Percentiles rank a stretch among this genome's conserved stretches.
Evolutionary conservation across 2,329 filamentous ascomycete species (phyloP).

Genomic region (Verticillium nonalfalfae): DNA sequence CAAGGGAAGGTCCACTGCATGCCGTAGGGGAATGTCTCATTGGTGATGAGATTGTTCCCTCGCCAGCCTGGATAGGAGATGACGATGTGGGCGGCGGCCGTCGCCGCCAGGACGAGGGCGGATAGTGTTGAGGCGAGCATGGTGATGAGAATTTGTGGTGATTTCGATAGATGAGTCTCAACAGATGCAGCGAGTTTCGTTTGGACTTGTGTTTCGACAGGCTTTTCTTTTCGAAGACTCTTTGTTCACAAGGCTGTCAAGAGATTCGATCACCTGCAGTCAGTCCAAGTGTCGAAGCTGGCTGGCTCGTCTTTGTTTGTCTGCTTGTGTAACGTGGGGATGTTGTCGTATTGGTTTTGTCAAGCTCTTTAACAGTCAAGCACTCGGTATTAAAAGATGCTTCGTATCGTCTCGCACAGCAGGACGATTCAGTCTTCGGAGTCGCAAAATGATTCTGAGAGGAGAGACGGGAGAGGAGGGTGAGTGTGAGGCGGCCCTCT

Average conservation of each 20-base stretch:
- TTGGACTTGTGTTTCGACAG: neutral
- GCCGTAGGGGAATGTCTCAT: conserved; percentile 74
- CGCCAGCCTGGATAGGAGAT: conserved; percentile 82
- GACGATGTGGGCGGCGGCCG: conserved; percentile 67
- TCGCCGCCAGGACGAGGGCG: conserved; percentile 35
- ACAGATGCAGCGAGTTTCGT: neutral
- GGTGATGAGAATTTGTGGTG: conserved; percentile 12
- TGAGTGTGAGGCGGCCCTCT: neutral
- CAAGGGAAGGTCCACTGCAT: conserved; percentile 97
- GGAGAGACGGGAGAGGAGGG: conserved; percentile 6
- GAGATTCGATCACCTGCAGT: neutral
- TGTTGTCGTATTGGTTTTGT: neutral
- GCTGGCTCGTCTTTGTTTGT: neutral
- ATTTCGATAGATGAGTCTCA: neutral
- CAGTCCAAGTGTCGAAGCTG: neutral
- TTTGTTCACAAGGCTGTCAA: neutral
- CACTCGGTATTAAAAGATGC: neutral
- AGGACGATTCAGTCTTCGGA: neutral
- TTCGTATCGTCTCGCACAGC: neutral
- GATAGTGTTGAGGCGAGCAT: conserved; percentile 42
- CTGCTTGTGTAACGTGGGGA: neutral
- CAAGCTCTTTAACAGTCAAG: neutral
- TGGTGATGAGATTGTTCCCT: conserved; percentile 79
- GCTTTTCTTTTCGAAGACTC: neutral
- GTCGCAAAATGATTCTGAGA: conserved; percentile 1